Conservation (phyloP, 208 protist genomes). For the Trypanosoma vivax region DNA sequence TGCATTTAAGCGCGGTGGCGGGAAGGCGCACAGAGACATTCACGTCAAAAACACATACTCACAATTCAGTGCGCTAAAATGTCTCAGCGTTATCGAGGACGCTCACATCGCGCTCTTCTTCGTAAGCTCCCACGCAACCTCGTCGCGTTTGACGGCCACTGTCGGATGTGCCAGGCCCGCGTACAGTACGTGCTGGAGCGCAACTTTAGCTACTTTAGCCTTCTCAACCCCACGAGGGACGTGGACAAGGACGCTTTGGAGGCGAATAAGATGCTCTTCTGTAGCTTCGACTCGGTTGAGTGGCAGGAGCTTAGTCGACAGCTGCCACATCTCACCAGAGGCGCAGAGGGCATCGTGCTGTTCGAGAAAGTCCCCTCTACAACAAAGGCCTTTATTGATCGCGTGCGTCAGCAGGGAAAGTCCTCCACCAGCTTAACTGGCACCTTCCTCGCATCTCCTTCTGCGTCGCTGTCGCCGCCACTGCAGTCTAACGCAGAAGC, state of each 20-base stretch:
- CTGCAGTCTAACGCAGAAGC: slow-evolving; percentile 5
- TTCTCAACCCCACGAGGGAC: slow-evolving; percentile 26
- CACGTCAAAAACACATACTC: too few species aligned
- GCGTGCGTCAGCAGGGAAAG: neutral
- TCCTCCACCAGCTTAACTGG: neutral
- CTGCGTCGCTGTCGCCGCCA: neutral
- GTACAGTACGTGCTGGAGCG: slow-evolving; percentile 70
- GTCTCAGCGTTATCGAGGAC: slow-evolving; percentile 34
- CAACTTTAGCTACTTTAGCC: slow-evolving; percentile 79
- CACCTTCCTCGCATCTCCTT: neutral
- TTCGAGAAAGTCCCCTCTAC: slow-evolving; percentile 67
- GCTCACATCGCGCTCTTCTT: slow-evolving; percentile 31
- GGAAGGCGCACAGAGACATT: too few species aligned
- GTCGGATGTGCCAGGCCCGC: slow-evolving; percentile 59
- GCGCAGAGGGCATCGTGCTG: slow-evolving; percentile 54
- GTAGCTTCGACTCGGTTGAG: slow-evolving; percentile 48
- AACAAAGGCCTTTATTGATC: slow-evolving; percentile 31
- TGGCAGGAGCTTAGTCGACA: slow-evolving; percentile 36
- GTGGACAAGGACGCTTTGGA: slow-evolving; percentile 31
- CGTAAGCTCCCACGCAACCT: slow-evolving; percentile 68
- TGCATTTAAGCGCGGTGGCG: neutral
- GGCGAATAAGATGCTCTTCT: slow-evolving; percentile 55
- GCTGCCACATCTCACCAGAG: slow-evolving; percentile 19
- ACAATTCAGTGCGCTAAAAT: too few species aligned
- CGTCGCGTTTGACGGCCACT: slow-evolving; percentile 77